Evolutionary conservation across 139 green algal species (phyloP), one percentile per base, ranked within the genome.

Genomic region (Micractinium sp.): DNA sequence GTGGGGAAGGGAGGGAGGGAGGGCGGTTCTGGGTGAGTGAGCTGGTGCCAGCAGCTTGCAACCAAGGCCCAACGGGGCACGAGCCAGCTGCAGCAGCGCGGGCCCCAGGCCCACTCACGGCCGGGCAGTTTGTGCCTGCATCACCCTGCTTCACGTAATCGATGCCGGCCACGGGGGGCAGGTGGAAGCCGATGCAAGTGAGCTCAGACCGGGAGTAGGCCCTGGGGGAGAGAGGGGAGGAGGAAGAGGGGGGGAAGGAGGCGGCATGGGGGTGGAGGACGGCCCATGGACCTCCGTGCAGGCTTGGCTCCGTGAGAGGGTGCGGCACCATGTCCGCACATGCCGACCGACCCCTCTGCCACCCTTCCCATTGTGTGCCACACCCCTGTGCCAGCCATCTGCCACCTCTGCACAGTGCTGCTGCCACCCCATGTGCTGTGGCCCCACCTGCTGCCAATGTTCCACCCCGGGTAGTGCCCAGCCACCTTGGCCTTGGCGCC

Each of bases 141-240:
- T 86, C 76, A 23, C 47, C 85, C 35, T 33, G 5, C 2, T 29
- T 19, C 14, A 76, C 76, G 25, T 33, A 88, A 19, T 90, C 82
- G 39, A 94, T 94, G 78, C 92, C 92, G 1, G 77, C 79, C 33
- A 95, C 7, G 2, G 92, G 90, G 29, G 73, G 76, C 29, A 85
- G 79, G 85, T 95, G 93, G 69, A 93, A 38, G 22, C 88, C 88
- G 31, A 90, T 53, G 33, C 66, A 74, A 14, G 2, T 31, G 2
- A 90, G 66, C 86, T 95, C 90, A 0, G 69, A 29, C 3, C 93
- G 93, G 36, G 82, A 74, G 66, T 85, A 89, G 20, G 85, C 89
- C 38, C 91, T 94, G 89, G 41, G 47, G 47, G 47, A 56, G 47
- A 9, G 47, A 16, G 47, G 60, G 33, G 3, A 33, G 33, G 33